phyloP scores from a whole-genome alignment of 2,329 filamentous ascomycete genomes.

The Salinomyces thailandicus region DNA sequence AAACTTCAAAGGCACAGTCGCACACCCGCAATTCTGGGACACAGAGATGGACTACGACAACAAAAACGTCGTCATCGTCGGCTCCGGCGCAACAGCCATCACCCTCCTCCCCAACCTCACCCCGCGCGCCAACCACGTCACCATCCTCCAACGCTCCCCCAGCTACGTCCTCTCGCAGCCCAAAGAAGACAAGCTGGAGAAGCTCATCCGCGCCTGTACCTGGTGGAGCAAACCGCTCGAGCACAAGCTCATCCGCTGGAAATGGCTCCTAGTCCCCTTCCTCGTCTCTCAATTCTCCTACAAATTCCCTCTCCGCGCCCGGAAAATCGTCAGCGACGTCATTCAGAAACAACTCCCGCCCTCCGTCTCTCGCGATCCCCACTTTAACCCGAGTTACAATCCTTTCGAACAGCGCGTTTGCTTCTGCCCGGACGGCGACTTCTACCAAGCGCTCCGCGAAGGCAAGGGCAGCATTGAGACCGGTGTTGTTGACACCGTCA shows the following conservation, averaged over 20 bases:
- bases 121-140: slow-evolving; percentile 54
- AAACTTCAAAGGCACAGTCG: slow-evolving; percentile 50
- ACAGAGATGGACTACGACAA: slow-evolving; percentile 52
- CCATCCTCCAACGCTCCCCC: slow-evolving; percentile 73
- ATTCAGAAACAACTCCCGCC: slow-evolving; percentile 37
- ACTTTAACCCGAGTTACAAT: slow-evolving; percentile 39
- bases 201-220: slow-evolving; percentile 13
- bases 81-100: slow-evolving; percentile 68
- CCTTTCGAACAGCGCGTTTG: slow-evolving; percentile 66
- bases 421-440: slow-evolving; percentile 52
- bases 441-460: slow-evolving; percentile 42
- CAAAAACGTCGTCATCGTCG: slow-evolving; percentile 63
- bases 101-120: slow-evolving; percentile 64
- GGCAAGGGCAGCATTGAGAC: slow-evolving; percentile 47
- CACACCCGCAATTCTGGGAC: slow-evolving; percentile 72
- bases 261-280: slow-evolving; percentile 27
- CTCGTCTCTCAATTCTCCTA: slow-evolving; percentile 25
- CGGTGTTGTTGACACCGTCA: slow-evolving; percentile 43
- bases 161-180: slow-evolving; percentile 40
- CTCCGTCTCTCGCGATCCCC: slow-evolving; percentile 29
- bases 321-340: slow-evolving; percentile 31
- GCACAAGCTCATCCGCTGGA: slow-evolving; percentile 25
- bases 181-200: slow-evolving; percentile 19
- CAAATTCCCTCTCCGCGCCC: slow-evolving; percentile 22
- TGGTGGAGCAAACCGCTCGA: slow-evolving; percentile 17